Evolutionary conservation across 1,284 basidiomycete genomes (phyloP), one percentile per base, ranked within the genome.

Genomic region (Malassezia dermatis): DNA sequence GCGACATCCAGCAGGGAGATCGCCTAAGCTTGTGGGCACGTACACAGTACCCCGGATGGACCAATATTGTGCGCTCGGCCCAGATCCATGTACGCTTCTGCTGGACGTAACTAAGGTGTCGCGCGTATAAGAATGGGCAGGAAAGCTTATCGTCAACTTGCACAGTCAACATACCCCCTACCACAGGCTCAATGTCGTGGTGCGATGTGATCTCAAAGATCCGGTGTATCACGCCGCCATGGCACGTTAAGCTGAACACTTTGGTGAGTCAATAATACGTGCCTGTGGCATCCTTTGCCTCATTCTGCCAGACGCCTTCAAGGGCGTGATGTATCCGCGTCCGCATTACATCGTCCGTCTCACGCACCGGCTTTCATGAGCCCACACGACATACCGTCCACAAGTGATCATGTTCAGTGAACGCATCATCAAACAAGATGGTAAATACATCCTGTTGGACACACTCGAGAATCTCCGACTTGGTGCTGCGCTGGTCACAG

Each of bases 191-290:
- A 11, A 39, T 17, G 2, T 10, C 19, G 8, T 26, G 30, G 23
- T 48, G 46, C n/a, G 13, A 12, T 31, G 51, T 47, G 28, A 54
- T 35, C 21, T 54, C 46, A 15, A 54, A 39, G 31, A 54, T 15
- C 26, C 52, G 46, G 28, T 54, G 52, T 10, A 48, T 54, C 8
- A 54, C 52, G 12, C 46, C 52, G 10, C 52, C 40, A 17, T 54
- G 46, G 24, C 45, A 48, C 13, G 52, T 54, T n/a, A 54, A 26
- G 32, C 46, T 43, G 12, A 54, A 7, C 2, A 54, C 51, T 48
- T 24, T 15, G 11, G 28, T 51, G n/a, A 51, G 50, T 8, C 19
- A 2, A 1, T 4, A 2, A 30, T n/a, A 31, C 31, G 42, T 23
- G 44, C 50, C 41, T 12, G 23, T 21, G 10, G 17, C 30, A 4